These are phyloP conservation scores for Wallacemonas sp. DNA, from an alignment of 208 protist genomes.

Conservation along the genomic window DNA sequence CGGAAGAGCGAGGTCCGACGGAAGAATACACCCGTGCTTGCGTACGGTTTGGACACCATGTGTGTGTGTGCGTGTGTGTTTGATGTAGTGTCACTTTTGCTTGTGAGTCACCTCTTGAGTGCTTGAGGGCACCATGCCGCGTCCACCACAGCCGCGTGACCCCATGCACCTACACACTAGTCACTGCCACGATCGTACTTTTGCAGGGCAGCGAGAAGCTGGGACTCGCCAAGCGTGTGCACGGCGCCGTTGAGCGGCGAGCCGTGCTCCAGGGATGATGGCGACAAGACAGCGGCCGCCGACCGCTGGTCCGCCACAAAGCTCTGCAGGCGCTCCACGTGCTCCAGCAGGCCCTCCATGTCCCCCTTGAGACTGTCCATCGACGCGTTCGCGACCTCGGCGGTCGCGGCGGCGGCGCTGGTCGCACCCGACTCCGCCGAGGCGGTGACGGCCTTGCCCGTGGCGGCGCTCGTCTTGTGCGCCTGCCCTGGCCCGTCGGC, in stretches of 20 bases:
- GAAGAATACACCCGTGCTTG: no score
- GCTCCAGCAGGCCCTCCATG: slow-evolving; percentile 13
- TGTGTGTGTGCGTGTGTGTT: no score
- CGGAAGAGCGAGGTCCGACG: no score
- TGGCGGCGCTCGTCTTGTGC: neutral
- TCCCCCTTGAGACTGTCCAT: neutral
- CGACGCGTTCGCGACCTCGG: neutral
- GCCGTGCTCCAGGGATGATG: neutral
- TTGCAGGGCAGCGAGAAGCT: slow-evolving; percentile 7
- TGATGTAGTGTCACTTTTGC: no score
- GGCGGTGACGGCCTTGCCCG: neutral
- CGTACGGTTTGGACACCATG: no score
- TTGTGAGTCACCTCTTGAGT: no score
- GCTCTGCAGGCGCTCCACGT: slow-evolving; percentile 13
- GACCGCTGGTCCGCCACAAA: slow-evolving; percentile 3
- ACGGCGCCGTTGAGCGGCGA: neutral
- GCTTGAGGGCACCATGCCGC: no score
- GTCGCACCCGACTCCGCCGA: neutral
- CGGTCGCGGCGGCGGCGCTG: neutral
- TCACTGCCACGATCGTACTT: neutral
- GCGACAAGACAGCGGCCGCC: neutral
- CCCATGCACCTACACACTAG: neutral
- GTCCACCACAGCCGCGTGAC: no score
- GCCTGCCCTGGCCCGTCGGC: no score
- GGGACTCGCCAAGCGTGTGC: neutral